These are phyloP conservation scores for Sporisorium exsertum DNA, from an alignment of 1,284 basidiomycete species.

Conservation along the genomic window DNA sequence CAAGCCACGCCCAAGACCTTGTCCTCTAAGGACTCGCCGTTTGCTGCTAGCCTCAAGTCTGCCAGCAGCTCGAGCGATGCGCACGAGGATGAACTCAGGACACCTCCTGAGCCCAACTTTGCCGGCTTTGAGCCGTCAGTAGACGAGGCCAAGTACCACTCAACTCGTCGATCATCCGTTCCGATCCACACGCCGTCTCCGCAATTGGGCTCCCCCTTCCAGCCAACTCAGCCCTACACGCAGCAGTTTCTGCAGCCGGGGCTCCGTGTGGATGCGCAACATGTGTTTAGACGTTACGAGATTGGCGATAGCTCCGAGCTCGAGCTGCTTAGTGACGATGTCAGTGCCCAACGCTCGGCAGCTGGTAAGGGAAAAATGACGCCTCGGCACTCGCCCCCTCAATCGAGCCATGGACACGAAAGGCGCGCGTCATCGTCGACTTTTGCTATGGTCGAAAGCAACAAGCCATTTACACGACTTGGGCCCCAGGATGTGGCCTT, in stretches of 20 bases:
- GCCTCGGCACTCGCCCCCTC: conserved; percentile 18
- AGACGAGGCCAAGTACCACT: neutral
- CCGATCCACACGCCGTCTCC: neutral
- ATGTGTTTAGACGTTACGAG: conserved; percentile 4
- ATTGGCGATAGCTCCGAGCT: conserved; percentile 31
- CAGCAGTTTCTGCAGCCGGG: neutral
- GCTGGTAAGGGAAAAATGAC: conserved; percentile 36
- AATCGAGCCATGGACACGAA: conserved; percentile 1
- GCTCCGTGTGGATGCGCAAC: neutral
- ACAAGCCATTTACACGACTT: conserved; percentile 41
- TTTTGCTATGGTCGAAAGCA: conserved; percentile 8
- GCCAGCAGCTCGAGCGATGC: conserved; percentile 38
- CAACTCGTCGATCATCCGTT: neutral
- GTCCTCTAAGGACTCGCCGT: conserved; percentile 22
- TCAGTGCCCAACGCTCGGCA: conserved; percentile 14
- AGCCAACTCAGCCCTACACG: conserved; percentile 4
- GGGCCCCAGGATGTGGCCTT: conserved; percentile 41
- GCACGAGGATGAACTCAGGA: conserved; percentile 36
- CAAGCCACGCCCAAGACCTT: neutral
- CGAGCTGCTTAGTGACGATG: conserved; percentile 35
- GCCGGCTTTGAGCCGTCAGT: conserved; percentile 11
- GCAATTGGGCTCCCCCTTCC: conserved; percentile 19
- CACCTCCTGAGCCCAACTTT: conserved; percentile 40
- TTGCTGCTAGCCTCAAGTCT: conserved; percentile 21
- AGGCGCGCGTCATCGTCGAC: conserved; percentile 13